Conservation (phyloP, 129 eudicot species). For the Centaurea solstitialis region DNA sequence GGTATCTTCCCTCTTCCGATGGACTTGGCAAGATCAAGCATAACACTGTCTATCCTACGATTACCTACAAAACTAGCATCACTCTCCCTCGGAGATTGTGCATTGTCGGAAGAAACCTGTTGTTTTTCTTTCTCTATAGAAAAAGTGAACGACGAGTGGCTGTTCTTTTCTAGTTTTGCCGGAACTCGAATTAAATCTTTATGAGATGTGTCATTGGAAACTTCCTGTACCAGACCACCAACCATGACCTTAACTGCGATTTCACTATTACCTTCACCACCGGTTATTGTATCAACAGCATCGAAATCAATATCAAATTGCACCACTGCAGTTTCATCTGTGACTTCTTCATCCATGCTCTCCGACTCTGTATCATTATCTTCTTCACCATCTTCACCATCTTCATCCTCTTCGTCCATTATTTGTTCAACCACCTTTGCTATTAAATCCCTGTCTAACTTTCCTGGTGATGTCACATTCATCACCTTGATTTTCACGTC, state of each 20-base stretch:
- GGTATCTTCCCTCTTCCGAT: slow-evolving; percentile 74
- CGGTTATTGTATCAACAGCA: slow-evolving; percentile 41
- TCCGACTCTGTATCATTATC: slow-evolving; percentile 39
- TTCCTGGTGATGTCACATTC: slow-evolving; percentile 67
- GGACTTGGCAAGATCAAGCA: slow-evolving; percentile 66
- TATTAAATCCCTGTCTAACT: slow-evolving; percentile 57
- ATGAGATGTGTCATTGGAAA: slow-evolving; percentile 33
- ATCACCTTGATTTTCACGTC: slow-evolving; percentile 73
- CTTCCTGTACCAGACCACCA: slow-evolving; percentile 46
- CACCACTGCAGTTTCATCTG: slow-evolving; percentile 59
- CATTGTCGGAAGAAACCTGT: slow-evolving; percentile 37
- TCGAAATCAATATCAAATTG: slow-evolving; percentile 57
- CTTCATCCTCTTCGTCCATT: slow-evolving; percentile 73
- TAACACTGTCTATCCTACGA: slow-evolving; percentile 61
- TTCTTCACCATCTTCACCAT: slow-evolving; percentile 50
- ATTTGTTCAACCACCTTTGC: slow-evolving; percentile 70
- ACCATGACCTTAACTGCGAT: slow-evolving; percentile 63
- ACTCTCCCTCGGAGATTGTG: slow-evolving; percentile 33
- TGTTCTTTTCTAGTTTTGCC: slow-evolving; percentile 73
- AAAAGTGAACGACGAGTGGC: slow-evolving; percentile 64
- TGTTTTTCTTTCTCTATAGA: slow-evolving; percentile 57
- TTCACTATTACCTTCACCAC: slow-evolving; percentile 53
- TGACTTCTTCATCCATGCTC: slow-evolving; percentile 41
- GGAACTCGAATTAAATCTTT: slow-evolving; percentile 77
- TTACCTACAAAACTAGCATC: slow-evolving; percentile 44